These are phyloP conservation scores for Hanseniaspora nectarophila DNA, from an alignment of 805 yeast genomes.

Conservation along the genomic window DNA sequence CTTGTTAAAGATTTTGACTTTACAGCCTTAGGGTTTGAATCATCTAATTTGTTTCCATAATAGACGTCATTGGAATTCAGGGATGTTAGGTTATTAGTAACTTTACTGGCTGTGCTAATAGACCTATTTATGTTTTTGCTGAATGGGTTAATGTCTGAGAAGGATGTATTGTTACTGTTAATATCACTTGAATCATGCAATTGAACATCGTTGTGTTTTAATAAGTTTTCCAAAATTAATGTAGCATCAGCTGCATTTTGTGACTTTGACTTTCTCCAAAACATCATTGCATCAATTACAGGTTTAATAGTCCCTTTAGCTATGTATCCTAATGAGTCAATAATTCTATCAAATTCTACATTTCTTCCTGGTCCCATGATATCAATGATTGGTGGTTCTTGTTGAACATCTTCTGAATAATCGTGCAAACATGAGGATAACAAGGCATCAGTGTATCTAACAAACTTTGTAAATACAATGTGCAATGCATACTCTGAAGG, in stretches of 20 bases:
- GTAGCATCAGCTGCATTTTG: slow-evolving; percentile 65
- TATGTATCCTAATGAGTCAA: slow-evolving; percentile 77
- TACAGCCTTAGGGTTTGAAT: not conserved
- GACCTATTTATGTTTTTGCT: not conserved
- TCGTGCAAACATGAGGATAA: slow-evolving; percentile 57
- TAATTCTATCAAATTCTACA: slow-evolving; percentile 71
- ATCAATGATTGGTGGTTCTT: slow-evolving; percentile 69
- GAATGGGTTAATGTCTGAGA: not conserved
- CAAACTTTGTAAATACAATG: slow-evolving; percentile 88
- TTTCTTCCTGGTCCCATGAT: slow-evolving; percentile 78
- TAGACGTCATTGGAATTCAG: not conserved
- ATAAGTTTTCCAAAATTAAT: slow-evolving; percentile 37
- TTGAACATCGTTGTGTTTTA: slow-evolving; percentile 27
- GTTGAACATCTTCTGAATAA: slow-evolving; percentile 37
- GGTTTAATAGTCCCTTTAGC: slow-evolving; percentile 87
- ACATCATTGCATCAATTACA: slow-evolving; percentile 94
- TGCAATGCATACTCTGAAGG: slow-evolving; percentile 88
- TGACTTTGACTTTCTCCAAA: slow-evolving; percentile 89
- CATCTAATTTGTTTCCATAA: not conserved
- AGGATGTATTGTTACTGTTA: not conserved
- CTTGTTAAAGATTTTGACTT: slow-evolving; percentile 7
- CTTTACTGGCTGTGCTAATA: not conserved
- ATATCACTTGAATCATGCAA: slow-evolving; percentile 1
- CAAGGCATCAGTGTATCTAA: slow-evolving; percentile 83
- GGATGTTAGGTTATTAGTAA: not conserved